Evolutionary conservation across 1,284 basidiomycete genomes (phyloP).

Genomic region (Naganishia sp.): DNA sequence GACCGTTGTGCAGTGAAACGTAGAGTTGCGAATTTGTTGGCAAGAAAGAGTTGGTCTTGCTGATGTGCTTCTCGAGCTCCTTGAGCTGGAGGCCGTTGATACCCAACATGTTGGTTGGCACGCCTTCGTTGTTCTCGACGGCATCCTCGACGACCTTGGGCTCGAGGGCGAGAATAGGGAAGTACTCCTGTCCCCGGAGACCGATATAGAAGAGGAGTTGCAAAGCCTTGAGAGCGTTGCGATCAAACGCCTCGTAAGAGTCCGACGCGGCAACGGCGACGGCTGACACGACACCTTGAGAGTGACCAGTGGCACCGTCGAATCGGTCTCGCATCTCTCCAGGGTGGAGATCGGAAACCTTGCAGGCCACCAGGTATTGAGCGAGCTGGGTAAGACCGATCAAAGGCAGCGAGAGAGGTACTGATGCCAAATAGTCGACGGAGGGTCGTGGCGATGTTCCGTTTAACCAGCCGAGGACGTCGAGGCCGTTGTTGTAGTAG

Average conservation of each 20-base stretch:
- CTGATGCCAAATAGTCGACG: slow-evolving; percentile 83
- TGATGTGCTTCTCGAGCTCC: slow-evolving; percentile 78
- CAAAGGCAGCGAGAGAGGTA: slow-evolving; percentile 92
- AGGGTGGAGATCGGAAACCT: slow-evolving; percentile 71
- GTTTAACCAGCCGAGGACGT: slow-evolving; percentile 81
- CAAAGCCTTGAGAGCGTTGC: slow-evolving; percentile 79
- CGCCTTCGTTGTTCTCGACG: slow-evolving; percentile 87
- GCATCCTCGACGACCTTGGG: slow-evolving; percentile 84
- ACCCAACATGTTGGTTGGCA: slow-evolving; percentile 89
- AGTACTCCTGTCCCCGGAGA: slow-evolving; percentile 87
- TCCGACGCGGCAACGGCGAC: slow-evolving; percentile 80
- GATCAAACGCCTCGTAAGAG: slow-evolving; percentile 69
- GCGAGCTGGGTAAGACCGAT: slow-evolving; percentile 94
- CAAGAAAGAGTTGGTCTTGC: slow-evolving; percentile 84
- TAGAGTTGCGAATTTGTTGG: slow-evolving; percentile 73
- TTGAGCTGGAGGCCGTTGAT: slow-evolving; percentile 79
- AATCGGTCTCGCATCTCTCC: slow-evolving; percentile 75
- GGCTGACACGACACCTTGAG: slow-evolving; percentile 92
- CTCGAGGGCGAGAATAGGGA: slow-evolving; percentile 90
- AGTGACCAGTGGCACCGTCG: slow-evolving; percentile 90
- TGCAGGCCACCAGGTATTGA: slow-evolving; percentile 83
- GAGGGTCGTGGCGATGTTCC: slow-evolving; percentile 71
- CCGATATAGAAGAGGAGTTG: slow-evolving; percentile 92
- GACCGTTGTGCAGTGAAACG: slow-evolving; percentile 89
- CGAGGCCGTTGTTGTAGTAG: slow-evolving; percentile 79